Conservation (phyloP, 805 yeast genomes). For the Ogataea pini region DNA sequence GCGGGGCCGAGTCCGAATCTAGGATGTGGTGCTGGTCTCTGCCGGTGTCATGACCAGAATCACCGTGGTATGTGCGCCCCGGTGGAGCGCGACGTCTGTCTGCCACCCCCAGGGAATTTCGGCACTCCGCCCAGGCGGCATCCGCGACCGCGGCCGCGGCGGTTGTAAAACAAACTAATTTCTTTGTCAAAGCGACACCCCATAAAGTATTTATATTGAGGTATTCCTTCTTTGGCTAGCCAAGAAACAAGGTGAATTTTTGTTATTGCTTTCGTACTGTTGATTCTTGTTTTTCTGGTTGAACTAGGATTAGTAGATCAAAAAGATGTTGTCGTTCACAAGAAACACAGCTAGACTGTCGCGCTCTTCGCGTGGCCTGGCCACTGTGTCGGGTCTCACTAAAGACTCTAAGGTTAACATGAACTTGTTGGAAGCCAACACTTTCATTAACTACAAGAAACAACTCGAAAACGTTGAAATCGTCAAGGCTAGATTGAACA, state of each 20-base stretch:
- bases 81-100: background rate
- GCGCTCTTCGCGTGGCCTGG: conserved; percentile 45
- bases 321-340: conserved; percentile 34
- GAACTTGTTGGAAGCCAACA: conserved; percentile 69
- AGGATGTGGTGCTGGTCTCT: background rate
- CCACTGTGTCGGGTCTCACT: conserved; percentile 51
- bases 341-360: conserved; percentile 32
- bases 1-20: conserved; percentile 8
- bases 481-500: conserved; percentile 65
- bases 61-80: background rate
- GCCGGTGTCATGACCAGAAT: conserved; percentile 1
- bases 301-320: background rate
- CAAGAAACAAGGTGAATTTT: background rate
- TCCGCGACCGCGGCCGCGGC: conserved; percentile 1
- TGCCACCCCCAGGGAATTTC: too few species aligned
- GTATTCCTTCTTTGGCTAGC: conserved; percentile 4
- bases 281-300: conserved; percentile 1
- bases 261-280: conserved; percentile 1
- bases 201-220: conserved; percentile 3
- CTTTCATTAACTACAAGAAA: conserved; percentile 89
- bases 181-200: background rate
- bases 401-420: conserved; percentile 54
- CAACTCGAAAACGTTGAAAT: conserved; percentile 85
- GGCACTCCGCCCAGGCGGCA: too few species aligned
- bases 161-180: conserved; percentile 3